Evolutionary conservation across 1,284 basidiomycete species (phyloP), one percentile per base, ranked within the genome.

Genomic region (Leccinum subfulvum): DNA sequence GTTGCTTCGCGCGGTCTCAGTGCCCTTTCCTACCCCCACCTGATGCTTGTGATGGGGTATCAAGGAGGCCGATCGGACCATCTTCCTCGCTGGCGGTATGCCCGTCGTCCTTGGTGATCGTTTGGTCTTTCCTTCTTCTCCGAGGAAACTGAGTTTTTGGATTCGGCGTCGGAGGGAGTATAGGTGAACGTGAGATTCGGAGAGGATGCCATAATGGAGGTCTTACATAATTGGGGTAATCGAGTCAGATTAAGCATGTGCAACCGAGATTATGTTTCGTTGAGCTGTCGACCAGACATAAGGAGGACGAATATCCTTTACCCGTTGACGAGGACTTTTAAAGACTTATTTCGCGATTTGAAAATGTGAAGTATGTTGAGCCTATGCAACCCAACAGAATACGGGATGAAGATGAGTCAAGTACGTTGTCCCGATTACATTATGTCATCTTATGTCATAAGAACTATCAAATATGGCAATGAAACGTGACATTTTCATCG

Each of bases 271-370:
- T 80, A 76, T 3, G 79, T 71, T 64, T 82, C 80, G 21, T 70
- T 64, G 14, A 83, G 77, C 82, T 83, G 64, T 33, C 18, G 55
- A 64, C 33, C 2, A 49, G 21, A 52, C 0, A 59, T 71, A 16
- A 73, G 58, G 30, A 57, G 14, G 39, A 64, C 18, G 57, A 51
- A 4, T 18, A n/a, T 8, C 3, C 58, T 30, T 69, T 57, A 88
- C 88, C 75, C 83, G 85, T 61, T 83, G 81, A 39, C 83, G 82
- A 28, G 88, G 77, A 18, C 74, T 68, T 61, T 79, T 81, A 61
- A 23, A 23, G 23, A 23, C 23, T 23, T 23, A 23, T 23, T 23
- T 23, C 23, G 23, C 23, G 23, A 23, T 23, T 23, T 23, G 23
- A 23, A 23, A 23, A 23, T 23, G 23, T 23, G 23, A 23, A 23